Evolutionary conservation across 306 rosid genomes (phyloP), one percentile per base, ranked within the genome.

Genomic region (Sesbania bispinosa): DNA sequence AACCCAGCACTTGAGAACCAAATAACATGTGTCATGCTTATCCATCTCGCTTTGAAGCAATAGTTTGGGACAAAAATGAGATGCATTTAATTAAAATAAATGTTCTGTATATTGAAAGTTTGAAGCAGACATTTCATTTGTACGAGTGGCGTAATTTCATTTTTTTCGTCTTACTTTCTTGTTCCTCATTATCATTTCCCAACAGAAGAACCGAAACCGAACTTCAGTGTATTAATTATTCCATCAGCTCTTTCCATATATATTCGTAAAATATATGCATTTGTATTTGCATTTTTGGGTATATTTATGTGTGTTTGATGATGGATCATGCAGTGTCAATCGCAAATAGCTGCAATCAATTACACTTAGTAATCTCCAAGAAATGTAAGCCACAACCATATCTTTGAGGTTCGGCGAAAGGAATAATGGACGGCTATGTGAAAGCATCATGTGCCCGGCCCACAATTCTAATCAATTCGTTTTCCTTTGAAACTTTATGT

Each of bases 391-490:
- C 19, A 51, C 38, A 64, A 20, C n/a, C n/a, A n/a, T n/a, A 64
- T 10, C 3, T 18, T 46, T 15, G 18, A 67, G 32, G 67, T 13
- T 20, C n/a, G 20, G 24, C 4, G 3, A 36, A 35, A 59, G 64
- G 10, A 62, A 19, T 9, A 69, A 39, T 19, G 71, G 33, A 75
- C 30, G 67, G 73, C 65, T 77, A 27, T n/a, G 24, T n/a, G n/a
- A n/a, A n/a, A n/a, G n/a, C n/a, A n/a, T n/a, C n/a, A n/a, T n/a
- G n/a, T n/a, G n/a, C n/a, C n/a, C n/a, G n/a, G n/a, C n/a, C n/a
- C n/a, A n/a, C n/a, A n/a, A n/a, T n/a, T n/a, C n/a, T n/a, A n/a
- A n/a, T n/a, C n/a, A n/a, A n/a, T n/a, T n/a, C n/a, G n/a, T n/a
- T n/a, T n/a, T n/a, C n/a, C n/a, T n/a, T n/a, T n/a, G n/a, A n/a